Evolutionary conservation across 208 protist genomes (phyloP), one percentile per base, ranked within the genome.

Genomic region (Leishmania lainsoni): DNA sequence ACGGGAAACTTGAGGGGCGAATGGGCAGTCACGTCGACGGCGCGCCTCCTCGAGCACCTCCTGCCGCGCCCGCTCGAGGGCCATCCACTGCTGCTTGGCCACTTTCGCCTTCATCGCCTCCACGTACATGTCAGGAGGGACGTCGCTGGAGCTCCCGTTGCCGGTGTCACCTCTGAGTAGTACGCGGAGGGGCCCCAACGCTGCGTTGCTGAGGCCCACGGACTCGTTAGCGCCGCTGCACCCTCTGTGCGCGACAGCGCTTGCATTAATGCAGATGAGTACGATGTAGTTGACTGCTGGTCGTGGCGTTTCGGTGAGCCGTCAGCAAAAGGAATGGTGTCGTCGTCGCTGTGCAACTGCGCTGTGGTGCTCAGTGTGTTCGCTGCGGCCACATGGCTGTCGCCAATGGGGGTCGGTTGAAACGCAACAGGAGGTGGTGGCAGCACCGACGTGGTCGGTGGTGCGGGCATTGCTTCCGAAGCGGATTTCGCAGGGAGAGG

Each of bases 61-160:
- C 79, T 95, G 92, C 54, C 92, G 81, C 22, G 91, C 89, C 76
- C 85, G 78, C 86, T 98, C 93, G 65, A 95, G 72, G 35, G 93
- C 88, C 16, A 87, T 80, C 94, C 94, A 98, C 87, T 94, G 93
- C 83, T 92, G 85, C 84, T 95, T 95, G 14, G 89, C 91, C 45
- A 98, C 76, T 79, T 92, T 90, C 22, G 84, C 86, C n/a, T 87
- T 81, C 86, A 95, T 94, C 35, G 83, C 94, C 35, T 93, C 88
- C 48, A 93, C 89, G 82, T 98, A 95, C 42, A 98, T 79, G 76
- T 83, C 83, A 35, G 69, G 78, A 17, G 76, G 66, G 42, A 54
- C 42, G 81, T 78, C 81, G 56, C 54, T 58, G 26, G 76, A 71
- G 71, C 72, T 80, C 52, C 59, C 48, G 4, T 76, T 76, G 14